Base-by-base conservation (phyloP, 2,329 filamentous ascomycete species). In the Venturia nashicola region DNA sequence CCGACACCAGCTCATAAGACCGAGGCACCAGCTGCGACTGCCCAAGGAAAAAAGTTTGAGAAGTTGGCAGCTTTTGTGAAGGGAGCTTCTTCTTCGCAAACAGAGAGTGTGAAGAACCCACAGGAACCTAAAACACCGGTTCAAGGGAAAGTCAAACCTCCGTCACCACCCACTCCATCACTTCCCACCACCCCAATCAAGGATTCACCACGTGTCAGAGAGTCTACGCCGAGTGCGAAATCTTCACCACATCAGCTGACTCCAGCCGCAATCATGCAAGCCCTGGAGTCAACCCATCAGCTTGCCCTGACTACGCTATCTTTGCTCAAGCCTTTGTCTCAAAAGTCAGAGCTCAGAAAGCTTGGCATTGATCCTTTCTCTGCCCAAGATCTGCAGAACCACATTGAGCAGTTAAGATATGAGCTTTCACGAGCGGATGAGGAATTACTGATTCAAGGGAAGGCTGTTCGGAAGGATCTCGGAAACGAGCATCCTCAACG, bases 371-470 rank as follows among this genome's bases (percentile, higher is more conserved):
- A 64, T 34, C 62, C 62, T 16, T 64, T 72, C 60, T 69, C 67
- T 23, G 64, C 69, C 3, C 67, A 69, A 34, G 71, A 72, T 16
- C 72, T 76, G 27, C 71, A 71, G 39, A 70, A 68, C 55, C 68
- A 68, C 59, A 65, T 61, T 40, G 62, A 64, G 34, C 62, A 64
- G 61, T 27, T 60, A 5, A 55, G 62, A 32, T 64, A 40, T 54
- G 62, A 64, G 43, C 42, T 64, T n/a, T 68, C 61, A 65, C 20
- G 71, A 74, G 61, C 68, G 72, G 18, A 74, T 72, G 65, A 71
- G 72, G 14, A 72, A 72, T 64, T 72, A 74, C 68, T 70, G 72
- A 46, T 74, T 76, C 65, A 88, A 66, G 85, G 84, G 64, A 81
- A 72, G 66, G 82, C 72, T 3, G 70, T 80, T 14, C 74, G 74